Evolutionary conservation across 192 early-diverging fungal species (phyloP).

Genomic region (Gigaspora rosea): DNA sequence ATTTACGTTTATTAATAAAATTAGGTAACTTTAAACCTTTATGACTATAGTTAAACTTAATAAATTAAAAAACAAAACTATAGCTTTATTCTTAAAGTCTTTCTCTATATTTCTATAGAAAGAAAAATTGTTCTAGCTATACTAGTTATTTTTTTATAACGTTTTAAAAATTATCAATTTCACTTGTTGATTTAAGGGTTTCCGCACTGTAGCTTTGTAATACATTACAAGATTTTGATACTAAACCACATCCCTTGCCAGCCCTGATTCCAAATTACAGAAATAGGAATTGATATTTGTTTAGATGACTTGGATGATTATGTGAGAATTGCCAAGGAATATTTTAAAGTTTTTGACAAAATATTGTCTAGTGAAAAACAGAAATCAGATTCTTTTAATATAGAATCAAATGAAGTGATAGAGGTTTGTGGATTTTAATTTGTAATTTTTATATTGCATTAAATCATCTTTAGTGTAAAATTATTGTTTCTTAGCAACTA

Average conservation of each 20-base stretch:
- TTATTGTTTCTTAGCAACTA: neutral
- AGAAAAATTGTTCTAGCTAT: too few relatives aligned
- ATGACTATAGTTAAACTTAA: too few relatives aligned
- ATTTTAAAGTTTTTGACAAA: slow-evolving; percentile 6
- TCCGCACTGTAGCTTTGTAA: too few relatives aligned
- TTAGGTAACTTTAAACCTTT: too few relatives aligned
- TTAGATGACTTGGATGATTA: neutral
- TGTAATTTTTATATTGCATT: neutral
- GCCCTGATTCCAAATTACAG: neutral
- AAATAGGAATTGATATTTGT: neutral
- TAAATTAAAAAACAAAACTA: too few relatives aligned
- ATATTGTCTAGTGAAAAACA: neutral
- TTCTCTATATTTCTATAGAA: too few relatives aligned
- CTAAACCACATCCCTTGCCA: neutral
- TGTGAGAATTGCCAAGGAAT: slow-evolving; percentile 13
- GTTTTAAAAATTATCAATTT: too few relatives aligned
- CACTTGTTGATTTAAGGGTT: too few relatives aligned
- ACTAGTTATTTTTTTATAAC: too few relatives aligned
- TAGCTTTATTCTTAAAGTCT: too few relatives aligned
- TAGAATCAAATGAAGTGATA: slow-evolving; percentile 4
- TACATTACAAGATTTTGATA: neutral
- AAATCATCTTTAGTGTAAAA: neutral
- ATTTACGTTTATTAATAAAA: too few relatives aligned
- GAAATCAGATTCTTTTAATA: neutral
- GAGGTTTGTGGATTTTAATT: neutral